These are phyloP conservation scores for Xenosphaeropsis pyriputrescens DNA, from an alignment of 2,329 filamentous ascomycete genomes.

Conservation along the genomic window DNA sequence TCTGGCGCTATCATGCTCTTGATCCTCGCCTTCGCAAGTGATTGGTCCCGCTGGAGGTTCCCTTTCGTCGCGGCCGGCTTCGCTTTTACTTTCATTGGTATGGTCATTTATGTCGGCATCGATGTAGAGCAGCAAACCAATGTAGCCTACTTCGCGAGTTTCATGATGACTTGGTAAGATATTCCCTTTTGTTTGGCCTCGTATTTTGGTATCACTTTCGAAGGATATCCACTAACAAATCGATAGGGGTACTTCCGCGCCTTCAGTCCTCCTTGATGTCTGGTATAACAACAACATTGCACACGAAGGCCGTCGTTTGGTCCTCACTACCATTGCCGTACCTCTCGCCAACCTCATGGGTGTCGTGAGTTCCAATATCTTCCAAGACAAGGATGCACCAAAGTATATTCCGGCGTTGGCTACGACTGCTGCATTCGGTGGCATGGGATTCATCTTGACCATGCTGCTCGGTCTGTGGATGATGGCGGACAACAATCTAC, in stretches of 20 bases:
- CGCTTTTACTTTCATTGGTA: conserved; percentile 55
- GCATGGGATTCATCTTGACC: conserved; percentile 38
- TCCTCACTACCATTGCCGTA: conserved; percentile 57
- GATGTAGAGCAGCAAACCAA: conserved; percentile 43
- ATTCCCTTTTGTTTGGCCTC: too few species aligned
- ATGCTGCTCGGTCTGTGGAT: conserved; percentile 45
- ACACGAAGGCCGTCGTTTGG: conserved; percentile 56
- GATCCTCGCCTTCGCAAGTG: conserved; percentile 53
- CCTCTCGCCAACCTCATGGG: conserved; percentile 68
- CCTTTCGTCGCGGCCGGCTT: conserved; percentile 55
- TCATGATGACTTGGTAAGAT: conserved; percentile 61
- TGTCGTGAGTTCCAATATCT: conserved; percentile 54
- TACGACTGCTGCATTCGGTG: conserved; percentile 51
- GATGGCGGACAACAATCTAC: conserved; percentile 46
- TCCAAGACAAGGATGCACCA: conserved; percentile 44
- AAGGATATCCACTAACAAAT: conserved; percentile 10
- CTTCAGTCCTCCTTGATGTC: conserved; percentile 46
- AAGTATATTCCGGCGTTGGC: conserved; percentile 53
- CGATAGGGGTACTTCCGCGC: conserved; percentile 47
- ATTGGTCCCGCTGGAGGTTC: conserved; percentile 29
- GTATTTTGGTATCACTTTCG: conserved; percentile 20
- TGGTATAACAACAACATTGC: conserved; percentile 80
- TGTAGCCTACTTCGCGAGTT: conserved; percentile 61
- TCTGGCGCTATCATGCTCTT: conserved; percentile 56
- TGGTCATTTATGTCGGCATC: conserved; percentile 62